A percentile compares a stretch with the other conserved stretches of the same genome.
Evolutionary conservation across 352 stramenopile species (phyloP).

Genomic region (Pythium periplocum): DNA sequence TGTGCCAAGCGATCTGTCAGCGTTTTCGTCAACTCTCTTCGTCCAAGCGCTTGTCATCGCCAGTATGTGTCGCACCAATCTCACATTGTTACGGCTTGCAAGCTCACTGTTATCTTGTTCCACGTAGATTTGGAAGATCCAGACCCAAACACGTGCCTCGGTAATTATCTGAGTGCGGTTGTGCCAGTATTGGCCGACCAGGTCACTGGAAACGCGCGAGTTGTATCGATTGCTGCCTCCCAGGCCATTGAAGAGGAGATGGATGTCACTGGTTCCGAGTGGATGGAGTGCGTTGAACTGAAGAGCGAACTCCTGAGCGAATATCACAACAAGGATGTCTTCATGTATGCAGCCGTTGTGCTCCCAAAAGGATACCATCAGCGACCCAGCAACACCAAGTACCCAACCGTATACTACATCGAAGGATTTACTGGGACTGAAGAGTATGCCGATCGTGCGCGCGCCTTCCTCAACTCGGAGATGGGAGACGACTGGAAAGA

Average conservation of each 20-base stretch:
- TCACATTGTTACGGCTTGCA: background rate
- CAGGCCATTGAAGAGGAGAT: slow-evolving; percentile 20
- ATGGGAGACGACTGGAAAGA: slow-evolving; percentile 55
- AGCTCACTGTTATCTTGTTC: background rate
- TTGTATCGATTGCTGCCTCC: background rate
- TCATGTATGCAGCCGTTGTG: slow-evolving; percentile 61
- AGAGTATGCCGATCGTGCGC: slow-evolving; percentile 51
- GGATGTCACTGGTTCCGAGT: slow-evolving; percentile 45
- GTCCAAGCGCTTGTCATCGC: slow-evolving; percentile 65
- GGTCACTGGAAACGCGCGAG: slow-evolving; percentile 1
- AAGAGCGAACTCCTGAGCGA: slow-evolving; percentile 66
- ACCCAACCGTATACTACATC: slow-evolving; percentile 72
- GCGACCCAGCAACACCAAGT: slow-evolving; percentile 12
- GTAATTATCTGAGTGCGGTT: slow-evolving; percentile 18
- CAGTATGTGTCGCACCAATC: slow-evolving; percentile 23
- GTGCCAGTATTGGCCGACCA: slow-evolving; percentile 50
- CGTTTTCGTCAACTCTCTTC: slow-evolving; percentile 37
- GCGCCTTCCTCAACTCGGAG: slow-evolving; percentile 54
- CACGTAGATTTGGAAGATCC: slow-evolving; percentile 58
- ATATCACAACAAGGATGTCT: slow-evolving; percentile 60
- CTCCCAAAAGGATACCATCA: slow-evolving; percentile 53
- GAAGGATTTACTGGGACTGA: slow-evolving; percentile 73
- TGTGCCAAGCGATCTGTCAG: slow-evolving; percentile 44
- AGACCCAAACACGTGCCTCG: slow-evolving; percentile 49
- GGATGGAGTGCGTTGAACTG: slow-evolving; percentile 58